These are phyloP conservation scores for Chamaecrista fasciculata DNA, from an alignment of 306 rosid species.

Conservation along the genomic window DNA sequence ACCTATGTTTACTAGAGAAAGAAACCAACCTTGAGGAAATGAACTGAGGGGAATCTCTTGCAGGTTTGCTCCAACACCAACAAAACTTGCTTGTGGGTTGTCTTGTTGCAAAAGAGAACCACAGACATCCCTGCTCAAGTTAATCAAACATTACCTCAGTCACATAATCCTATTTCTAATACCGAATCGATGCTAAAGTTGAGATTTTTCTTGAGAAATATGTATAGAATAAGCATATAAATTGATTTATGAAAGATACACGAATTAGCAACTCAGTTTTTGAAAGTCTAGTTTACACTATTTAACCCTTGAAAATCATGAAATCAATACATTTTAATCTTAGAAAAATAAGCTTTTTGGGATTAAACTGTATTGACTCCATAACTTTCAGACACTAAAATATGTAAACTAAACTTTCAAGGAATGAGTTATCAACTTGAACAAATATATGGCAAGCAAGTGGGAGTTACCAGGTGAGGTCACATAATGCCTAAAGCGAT, in stretches of 20 bases:
- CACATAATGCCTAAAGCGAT: slow-evolving; percentile 75
- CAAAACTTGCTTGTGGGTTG: slow-evolving; percentile 51
- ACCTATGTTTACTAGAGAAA: too few relatives aligned
- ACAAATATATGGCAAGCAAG: neutral
- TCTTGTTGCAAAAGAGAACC: slow-evolving; percentile 77
- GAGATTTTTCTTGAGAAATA: neutral
- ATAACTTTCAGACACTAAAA: too few relatives aligned
- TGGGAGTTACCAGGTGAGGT: slow-evolving; percentile 70
- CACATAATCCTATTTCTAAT: neutral
- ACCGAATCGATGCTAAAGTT: neutral
- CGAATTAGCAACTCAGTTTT: too few relatives aligned
- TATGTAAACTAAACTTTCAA: too few relatives aligned
- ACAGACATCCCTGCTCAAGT: slow-evolving; percentile 76
- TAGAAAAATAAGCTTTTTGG: too few relatives aligned
- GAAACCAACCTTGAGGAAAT: slow-evolving; percentile 81
- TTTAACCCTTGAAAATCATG: too few relatives aligned
- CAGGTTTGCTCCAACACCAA: slow-evolving; percentile 72
- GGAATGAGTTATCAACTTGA: too few relatives aligned
- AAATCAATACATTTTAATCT: too few relatives aligned
- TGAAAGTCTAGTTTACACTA: too few relatives aligned
- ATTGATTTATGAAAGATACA: too few relatives aligned
- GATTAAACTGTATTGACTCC: too few relatives aligned
- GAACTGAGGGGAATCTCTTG: slow-evolving; percentile 80
- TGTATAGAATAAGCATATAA: too few relatives aligned
- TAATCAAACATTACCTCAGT: neutral